Percentiles rank a stretch among this genome's conserved stretches.
Conservation (phyloP, 805 yeast species). For the Dipodascus albidus region DNA sequence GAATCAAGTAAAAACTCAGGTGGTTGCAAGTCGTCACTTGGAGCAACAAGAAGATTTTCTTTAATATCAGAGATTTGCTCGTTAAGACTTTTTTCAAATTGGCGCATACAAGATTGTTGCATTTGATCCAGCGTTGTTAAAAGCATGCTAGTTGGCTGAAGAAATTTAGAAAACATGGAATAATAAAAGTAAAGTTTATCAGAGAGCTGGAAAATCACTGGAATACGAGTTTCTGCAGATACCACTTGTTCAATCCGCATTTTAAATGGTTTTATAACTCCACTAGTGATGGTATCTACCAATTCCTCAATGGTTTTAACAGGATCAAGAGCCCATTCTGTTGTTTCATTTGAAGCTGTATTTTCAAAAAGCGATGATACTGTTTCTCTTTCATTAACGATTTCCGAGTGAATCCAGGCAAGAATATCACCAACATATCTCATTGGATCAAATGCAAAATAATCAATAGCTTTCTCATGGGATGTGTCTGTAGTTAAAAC, state of each 20-base stretch:
- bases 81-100: constrained; percentile 30
- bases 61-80: constrained; percentile 26
- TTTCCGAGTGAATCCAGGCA: constrained; percentile 76
- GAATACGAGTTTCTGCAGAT: constrained; percentile 48
- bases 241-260: constrained; percentile 59
- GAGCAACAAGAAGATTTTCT: constrained; percentile 25
- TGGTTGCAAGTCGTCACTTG: constrained; percentile 46
- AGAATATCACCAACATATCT: constrained; percentile 78
- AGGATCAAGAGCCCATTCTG: constrained; percentile 6
- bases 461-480: constrained; percentile 39
- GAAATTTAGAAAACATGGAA: constrained; percentile 45
- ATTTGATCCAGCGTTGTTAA: constrained; percentile 20
- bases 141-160: constrained; percentile 18
- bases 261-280: constrained; percentile 48
- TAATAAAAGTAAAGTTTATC: constrained; percentile 57
- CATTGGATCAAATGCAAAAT: constrained; percentile 68
- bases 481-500: constrained; percentile 23
- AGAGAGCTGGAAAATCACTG: constrained; percentile 44
- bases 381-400: constrained; percentile 79
- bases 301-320: constrained; percentile 24
- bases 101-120: constrained; percentile 29
- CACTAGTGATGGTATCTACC: constrained; percentile 38
- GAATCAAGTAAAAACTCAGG: constrained; percentile 79
- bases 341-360: not conserved
- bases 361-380: constrained; percentile 49